phyloP scores from a whole-genome alignment of 179 eudicot genomes.

The Heliamphora pulchella region DNA sequence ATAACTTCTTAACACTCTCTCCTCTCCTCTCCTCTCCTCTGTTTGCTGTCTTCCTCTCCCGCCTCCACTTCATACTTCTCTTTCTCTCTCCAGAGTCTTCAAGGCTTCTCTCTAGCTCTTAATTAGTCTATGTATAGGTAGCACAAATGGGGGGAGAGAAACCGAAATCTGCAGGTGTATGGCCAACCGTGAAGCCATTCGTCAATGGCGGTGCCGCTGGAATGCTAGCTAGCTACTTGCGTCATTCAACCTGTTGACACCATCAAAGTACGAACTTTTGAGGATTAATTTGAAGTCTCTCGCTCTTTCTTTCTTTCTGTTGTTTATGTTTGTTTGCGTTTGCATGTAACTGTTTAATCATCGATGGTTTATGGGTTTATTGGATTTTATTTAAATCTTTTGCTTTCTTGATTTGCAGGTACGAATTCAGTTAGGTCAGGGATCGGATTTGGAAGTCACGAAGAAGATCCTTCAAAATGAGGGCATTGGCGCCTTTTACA shows the following conservation, averaged over 20 bases:
- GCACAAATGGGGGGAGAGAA: constrained; percentile 40
- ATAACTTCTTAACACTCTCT: no score
- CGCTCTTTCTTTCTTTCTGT: neutral
- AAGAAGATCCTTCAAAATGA: constrained; percentile 44
- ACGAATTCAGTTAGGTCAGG: constrained; percentile 54
- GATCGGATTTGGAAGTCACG: constrained; percentile 45
- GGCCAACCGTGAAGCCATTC: constrained; percentile 49
- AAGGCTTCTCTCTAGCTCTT: no score
- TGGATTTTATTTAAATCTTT: neutral
- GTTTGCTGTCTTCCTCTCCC: no score
- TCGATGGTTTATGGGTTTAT: no score
- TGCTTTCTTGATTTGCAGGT: constrained; percentile 30
- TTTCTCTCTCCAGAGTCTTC: no score
- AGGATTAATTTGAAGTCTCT: no score
- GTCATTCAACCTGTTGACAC: constrained; percentile 57
- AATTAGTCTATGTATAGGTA: no score
- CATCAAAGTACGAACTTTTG: constrained; percentile 32
- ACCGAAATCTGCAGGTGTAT: constrained; percentile 33
- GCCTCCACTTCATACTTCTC: no score
- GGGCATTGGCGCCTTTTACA: constrained; percentile 54
- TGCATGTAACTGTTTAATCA: neutral
- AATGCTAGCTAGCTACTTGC: constrained; percentile 60
- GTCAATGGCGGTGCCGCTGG: constrained; percentile 58
- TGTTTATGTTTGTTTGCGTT: neutral
- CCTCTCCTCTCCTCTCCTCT: no score